Evolutionary conservation across 768 basidiomycete species (phyloP), one percentile per base, ranked within the genome.

Genomic region (Crepidotus variabilis): DNA sequence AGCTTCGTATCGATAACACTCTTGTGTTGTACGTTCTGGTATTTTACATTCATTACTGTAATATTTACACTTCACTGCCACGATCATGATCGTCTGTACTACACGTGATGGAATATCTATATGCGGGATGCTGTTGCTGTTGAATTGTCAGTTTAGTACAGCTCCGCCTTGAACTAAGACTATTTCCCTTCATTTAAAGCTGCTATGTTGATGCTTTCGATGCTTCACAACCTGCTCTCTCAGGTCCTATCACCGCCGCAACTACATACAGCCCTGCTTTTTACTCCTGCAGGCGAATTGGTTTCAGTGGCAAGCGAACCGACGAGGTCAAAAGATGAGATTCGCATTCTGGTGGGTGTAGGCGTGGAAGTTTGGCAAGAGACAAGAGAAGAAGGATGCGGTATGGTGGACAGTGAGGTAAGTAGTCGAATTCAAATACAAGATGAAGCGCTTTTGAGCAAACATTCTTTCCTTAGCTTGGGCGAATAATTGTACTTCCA

Each of bases 391-490:
- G 77, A 84, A 47, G 84, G 82, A 9, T 74, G 77, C 47, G 88
- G 87, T 16, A 87, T 87, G 84, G 86, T 85, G 2, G 89, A 92
- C 57, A 85, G 86, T 67, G 89, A 92, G 80, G 90, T 90, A 61
- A 63, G 76, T 68, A 4, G 4, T 28, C 8, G 28, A 28, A 4
- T 8, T 8, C 28, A 8, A 8, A 28, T 28, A 4, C 28, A 47
- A 43, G 46, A 22, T 22, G 28, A 20, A 16, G 20, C 55, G 35
- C 20, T 11, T 16, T 14, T 45, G 9, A 13, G 21, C 33, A n/a
- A 8, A 48, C 22, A 36, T 43, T 23, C 11, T 51, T 45, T 55
- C 39, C 47, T 21, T 47, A 92, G 90, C 74, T 89, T 18, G 90
- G 90, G 11, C 80, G 84, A 43, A 81, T 91, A 34, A 71, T 88